Evolutionary conservation across 768 basidiomycete species (phyloP).

Genomic region (Xanthoconium purpureum): DNA sequence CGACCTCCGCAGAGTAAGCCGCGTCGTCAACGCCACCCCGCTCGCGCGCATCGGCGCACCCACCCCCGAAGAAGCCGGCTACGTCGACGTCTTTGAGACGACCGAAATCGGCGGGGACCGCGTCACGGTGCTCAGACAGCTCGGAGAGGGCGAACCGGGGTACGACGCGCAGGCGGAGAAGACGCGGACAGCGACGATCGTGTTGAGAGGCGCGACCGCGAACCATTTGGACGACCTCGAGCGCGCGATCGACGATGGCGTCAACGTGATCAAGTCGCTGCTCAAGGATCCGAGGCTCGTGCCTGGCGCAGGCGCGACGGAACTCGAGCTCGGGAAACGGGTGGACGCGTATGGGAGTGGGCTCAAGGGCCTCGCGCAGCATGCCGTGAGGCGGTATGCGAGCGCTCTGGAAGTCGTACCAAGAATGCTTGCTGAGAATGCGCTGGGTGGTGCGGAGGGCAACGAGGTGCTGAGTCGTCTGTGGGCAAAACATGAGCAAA

Average conservation of each 20-base stretch:
- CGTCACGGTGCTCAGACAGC: constrained; percentile 93
- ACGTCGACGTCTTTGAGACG: constrained; percentile 91
- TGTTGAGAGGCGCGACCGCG: constrained; percentile 90
- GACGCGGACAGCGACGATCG: constrained; percentile 89
- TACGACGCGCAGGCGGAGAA: constrained; percentile 62
- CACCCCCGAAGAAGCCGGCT: constrained; percentile 93
- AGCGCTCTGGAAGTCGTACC: constrained; percentile 90
- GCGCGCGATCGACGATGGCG: constrained; percentile 93
- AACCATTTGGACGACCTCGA: constrained; percentile 96
- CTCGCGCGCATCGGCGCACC: constrained; percentile 95
- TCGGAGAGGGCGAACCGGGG: constrained; percentile 60
- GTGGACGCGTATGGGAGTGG: constrained; percentile 86
- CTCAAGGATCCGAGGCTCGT: constrained; percentile 88
- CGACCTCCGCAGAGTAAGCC: constrained; percentile 89
- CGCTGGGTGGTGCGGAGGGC: constrained; percentile 84
- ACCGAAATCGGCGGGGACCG: constrained; percentile 97
- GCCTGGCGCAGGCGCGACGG: constrained; percentile 91
- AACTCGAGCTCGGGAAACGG: constrained; percentile 85
- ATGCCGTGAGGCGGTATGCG: constrained; percentile 88
- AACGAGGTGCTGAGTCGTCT: constrained; percentile 88
- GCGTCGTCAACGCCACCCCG: constrained; percentile 94
- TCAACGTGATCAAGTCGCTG: constrained; percentile 91
- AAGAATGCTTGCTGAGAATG: constrained; percentile 91
- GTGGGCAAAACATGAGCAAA: constrained; percentile 86
- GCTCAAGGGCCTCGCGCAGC: constrained; percentile 88